Percentiles rank a stretch among this genome's conserved stretches.
phyloP scores from a whole-genome alignment of 352 stramenopile species.

The Phytophthora citricola region DNA sequence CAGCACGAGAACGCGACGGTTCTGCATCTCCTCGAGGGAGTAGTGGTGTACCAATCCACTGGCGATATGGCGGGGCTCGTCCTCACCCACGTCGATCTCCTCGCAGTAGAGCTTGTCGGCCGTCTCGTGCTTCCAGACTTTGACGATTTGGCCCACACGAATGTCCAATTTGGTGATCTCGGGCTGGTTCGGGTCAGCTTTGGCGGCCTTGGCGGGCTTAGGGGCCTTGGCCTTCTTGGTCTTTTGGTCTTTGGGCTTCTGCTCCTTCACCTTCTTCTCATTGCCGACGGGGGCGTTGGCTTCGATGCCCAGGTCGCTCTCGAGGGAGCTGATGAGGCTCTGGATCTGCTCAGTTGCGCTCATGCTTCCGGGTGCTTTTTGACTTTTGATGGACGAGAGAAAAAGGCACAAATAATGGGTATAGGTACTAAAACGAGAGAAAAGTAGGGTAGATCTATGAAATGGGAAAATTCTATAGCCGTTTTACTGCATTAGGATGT shows the following conservation, averaged over 20 bases:
- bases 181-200: conserved; percentile 62
- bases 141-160: conserved; percentile 91
- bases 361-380: conserved; percentile 5
- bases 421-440: background rate
- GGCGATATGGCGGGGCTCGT: conserved; percentile 85
- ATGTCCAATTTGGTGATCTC: conserved; percentile 94
- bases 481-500: conserved; percentile 9
- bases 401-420: conserved; percentile 7
- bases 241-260: conserved; percentile 35
- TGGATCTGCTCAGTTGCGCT: conserved; percentile 69
- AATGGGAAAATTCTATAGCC: no score
- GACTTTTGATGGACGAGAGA: conserved; percentile 17
- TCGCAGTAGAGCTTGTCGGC: conserved; percentile 94
- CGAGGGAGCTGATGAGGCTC: conserved; percentile 70
- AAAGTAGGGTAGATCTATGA: no score
- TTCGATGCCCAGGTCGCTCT: conserved; percentile 81
- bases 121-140: conserved; percentile 93
- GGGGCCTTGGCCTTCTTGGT: conserved; percentile 54
- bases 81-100: conserved; percentile 92
- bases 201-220: conserved; percentile 52
- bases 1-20: conserved; percentile 84
- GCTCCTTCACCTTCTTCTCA: conserved; percentile 35
- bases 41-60: conserved; percentile 89
- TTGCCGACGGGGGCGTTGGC: conserved; percentile 58
- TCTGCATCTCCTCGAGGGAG: conserved; percentile 89